Evolutionary conservation across 495 filamentous ascomycete genomes (phyloP), one percentile per base, ranked within the genome.

Genomic region (Podospora conica): DNA sequence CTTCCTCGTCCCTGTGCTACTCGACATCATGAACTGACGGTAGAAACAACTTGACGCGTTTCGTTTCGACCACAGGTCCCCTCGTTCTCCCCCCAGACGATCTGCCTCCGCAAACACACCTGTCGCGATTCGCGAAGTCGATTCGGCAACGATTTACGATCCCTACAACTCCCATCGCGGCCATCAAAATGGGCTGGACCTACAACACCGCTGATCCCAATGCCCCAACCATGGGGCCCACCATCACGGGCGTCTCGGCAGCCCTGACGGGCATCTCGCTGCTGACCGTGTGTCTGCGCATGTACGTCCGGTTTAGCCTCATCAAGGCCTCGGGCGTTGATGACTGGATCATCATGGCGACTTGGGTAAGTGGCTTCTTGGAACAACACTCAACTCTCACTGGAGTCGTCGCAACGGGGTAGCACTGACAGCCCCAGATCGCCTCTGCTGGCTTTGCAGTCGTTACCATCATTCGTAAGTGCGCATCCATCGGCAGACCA

Each of bases 111-210:
- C 18, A 48, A 48, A 31, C 8, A 7, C 40, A 48, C 15, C 1
- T 18, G n/a, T n/a, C 40, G 9, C 40, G 15, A 48, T 48, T 48
- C 40, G 15, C 40, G 6, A 9, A 18, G 40, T 7, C 1, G 40
- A 48, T 48, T 3, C 18, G 40, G 40, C n/a, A 22, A 59, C 22
- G 18, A 22, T 25, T 25, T 29, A 10, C 57, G n/a, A 20, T n/a
- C 25, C 10, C 10, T 10, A 10, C 15, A 27, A n/a, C 15, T 15
- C 24, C 7, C 24, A 9, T 18, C 53, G 31, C n/a, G 25, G 27
- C 54, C 56, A 25, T 54, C 66, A 67, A 58, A 15, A 80, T 80
- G 78, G 77, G 73, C 24, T 80, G 77, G 78, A 78, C 76, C 2
- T 75, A 73, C 71, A 79, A 79, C 67, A 75, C 76, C 48, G 53